Evolutionary conservation across 2,329 filamentous ascomycete species (phyloP), one percentile per base, ranked within the genome.

Genomic region (Trichoderma polysporum): DNA sequence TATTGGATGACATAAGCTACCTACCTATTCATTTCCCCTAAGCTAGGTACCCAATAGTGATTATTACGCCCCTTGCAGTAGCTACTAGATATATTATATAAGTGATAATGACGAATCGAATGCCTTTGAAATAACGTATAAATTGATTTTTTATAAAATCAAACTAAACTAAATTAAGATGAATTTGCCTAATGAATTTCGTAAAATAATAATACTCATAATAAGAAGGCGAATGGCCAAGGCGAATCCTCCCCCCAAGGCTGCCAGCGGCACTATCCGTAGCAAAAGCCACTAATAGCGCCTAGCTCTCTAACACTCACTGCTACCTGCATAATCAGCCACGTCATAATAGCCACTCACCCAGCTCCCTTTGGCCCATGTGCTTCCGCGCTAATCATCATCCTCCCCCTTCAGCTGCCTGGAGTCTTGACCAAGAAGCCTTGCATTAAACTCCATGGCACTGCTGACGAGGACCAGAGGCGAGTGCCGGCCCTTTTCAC

Each of bases 331-430:
- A 63, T 52, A 41, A 25, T 56, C 27, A 45, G 60, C 60, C 60
- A 64, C 60, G 60, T 64, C 60, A 64, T 64, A 64, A 29, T 22
- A 10, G 35, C 47, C 59, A 41, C 49, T 41, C 49, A 49, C 33
- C 25, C 49, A 61, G 58, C 58, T 37, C 45, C 59, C 47, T 52
- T 62, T 62, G 45, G 47, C 47, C 59, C 35, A 62, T 54, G 60
- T 56, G 50, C 60, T 64, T 35, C 15, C 37, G 50, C 60, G 60
- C 60, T 64, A 64, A 45, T 53, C 37, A 27, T 45, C 29, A 45
- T 54, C 60, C n/a, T 54, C 37, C 35, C 60, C 60, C 39, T 64
- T 41, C 39, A 62, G n/a, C 47, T 62, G 22, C 49, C 45, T 39
- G 33, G 45, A 52, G 45, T 37, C 27, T 39, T 25, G 13, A 35